Evolutionary conservation across 352 stramenopile genomes (phyloP).

Genomic region (Globisporangium emineosum): DNA sequence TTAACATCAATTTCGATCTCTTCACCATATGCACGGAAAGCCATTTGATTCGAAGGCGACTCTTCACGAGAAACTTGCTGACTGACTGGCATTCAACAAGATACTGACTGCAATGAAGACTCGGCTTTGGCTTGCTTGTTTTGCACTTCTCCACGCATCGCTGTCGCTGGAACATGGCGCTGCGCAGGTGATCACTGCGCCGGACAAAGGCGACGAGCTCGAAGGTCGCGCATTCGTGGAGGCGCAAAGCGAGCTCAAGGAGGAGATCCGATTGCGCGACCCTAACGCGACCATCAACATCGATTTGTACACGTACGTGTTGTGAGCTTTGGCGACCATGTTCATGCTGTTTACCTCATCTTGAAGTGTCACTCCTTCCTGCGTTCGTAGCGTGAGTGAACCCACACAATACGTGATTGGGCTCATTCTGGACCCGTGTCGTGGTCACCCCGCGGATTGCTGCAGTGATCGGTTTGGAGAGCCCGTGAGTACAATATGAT

Average conservation of each 20-base stretch:
- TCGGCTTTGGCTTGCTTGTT: not conserved
- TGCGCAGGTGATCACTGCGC: conserved; percentile 58
- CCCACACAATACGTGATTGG: conserved; percentile 75
- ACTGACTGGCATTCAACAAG: not conserved
- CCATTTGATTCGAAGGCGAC: not conserved
- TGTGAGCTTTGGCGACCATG: not conserved
- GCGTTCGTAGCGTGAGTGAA: conserved; percentile 31
- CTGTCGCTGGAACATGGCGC: not conserved
- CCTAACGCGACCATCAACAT: conserved; percentile 49
- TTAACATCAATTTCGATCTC: too few species aligned
- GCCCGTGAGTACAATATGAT: conserved; percentile 29
- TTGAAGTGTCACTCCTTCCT: not conserved
- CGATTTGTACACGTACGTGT: conserved; percentile 50
- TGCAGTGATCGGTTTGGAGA: conserved; percentile 81
- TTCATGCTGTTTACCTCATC: not conserved
- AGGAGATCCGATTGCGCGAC: conserved; percentile 38
- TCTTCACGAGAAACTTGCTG: not conserved
- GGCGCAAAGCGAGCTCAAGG: conserved; percentile 37
- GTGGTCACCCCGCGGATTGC: conserved; percentile 49
- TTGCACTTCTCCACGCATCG: not conserved
- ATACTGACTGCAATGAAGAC: not conserved
- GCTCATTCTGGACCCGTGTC: conserved; percentile 81
- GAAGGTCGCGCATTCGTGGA: conserved; percentile 49
- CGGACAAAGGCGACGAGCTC: conserved; percentile 67
- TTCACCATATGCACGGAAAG: too few species aligned